Percentiles rank a stretch among this genome's conserved stretches.
Conservation (phyloP, 805 yeast genomes). For the Wickerhamomyces alni region DNA sequence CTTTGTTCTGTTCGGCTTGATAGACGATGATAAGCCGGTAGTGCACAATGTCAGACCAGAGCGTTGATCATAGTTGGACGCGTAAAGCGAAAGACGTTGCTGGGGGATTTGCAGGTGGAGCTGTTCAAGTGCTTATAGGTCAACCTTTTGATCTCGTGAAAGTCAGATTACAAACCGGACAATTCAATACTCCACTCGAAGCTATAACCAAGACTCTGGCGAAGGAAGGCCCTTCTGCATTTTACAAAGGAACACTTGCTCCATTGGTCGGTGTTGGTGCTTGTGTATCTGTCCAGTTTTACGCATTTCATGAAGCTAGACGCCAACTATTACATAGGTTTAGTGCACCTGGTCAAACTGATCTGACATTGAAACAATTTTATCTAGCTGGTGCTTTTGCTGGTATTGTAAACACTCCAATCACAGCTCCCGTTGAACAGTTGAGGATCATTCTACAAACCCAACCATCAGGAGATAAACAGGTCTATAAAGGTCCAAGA, state of each 20-base stretch:
- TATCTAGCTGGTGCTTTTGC: slow-evolving; percentile 86
- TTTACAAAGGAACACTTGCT: slow-evolving; percentile 90
- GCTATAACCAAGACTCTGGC: slow-evolving; percentile 64
- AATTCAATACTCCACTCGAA: slow-evolving; percentile 71
- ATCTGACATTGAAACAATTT: slow-evolving; percentile 57
- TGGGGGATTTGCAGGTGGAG: slow-evolving; percentile 94
- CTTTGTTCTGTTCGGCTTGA: no score
- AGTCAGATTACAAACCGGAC: slow-evolving; percentile 85
- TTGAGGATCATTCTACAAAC: slow-evolving; percentile 91
- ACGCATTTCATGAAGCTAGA: slow-evolving; percentile 84
- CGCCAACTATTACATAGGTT: slow-evolving; percentile 51
- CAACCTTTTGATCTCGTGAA: slow-evolving; percentile 96
- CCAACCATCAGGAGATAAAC: slow-evolving; percentile 40
- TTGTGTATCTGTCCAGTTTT: slow-evolving; percentile 93
- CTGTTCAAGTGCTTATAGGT: slow-evolving; percentile 87
- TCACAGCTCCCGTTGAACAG: slow-evolving; percentile 94
- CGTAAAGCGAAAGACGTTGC: slow-evolving; percentile 49
- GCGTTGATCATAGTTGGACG: slow-evolving; percentile 28
- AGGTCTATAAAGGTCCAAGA: slow-evolving; percentile 56
- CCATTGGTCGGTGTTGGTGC: slow-evolving; percentile 95
- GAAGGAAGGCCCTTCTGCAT: slow-evolving; percentile 81
- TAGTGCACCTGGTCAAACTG: slow-evolving; percentile 27
- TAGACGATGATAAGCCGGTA: no score
- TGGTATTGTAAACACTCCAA: slow-evolving; percentile 82
- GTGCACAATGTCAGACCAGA: background rate